Percentiles rank a stretch among this genome's conserved stretches.
Conservation (phyloP, 148 eudicot species). For the Rhododendron ferrugineum region DNA sequence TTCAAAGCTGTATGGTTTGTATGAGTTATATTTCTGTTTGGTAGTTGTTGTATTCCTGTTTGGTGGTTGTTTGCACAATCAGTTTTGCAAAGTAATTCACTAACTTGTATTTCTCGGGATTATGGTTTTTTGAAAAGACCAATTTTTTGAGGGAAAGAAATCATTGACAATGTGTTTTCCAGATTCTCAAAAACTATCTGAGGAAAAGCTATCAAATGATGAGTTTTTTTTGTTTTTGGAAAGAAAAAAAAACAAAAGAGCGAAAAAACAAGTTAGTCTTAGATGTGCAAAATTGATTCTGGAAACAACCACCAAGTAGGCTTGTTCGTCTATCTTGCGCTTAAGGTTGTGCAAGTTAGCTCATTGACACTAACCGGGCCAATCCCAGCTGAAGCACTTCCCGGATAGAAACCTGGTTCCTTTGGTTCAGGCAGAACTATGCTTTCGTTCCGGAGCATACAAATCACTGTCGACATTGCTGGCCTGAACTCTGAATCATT, state of each 20-base stretch:
- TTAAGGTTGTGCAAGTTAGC: constrained; percentile 18
- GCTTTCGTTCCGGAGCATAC: constrained; percentile 4
- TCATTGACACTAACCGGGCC: constrained; percentile 3
- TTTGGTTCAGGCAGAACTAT: constrained; percentile 7
- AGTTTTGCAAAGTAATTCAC: not conserved
- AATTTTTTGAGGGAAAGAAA: not conserved
- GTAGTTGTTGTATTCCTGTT: not conserved
- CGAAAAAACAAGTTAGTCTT: not conserved
- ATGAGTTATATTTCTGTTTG: not conserved
- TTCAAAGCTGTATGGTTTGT: not conserved
- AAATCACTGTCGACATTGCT: constrained; percentile 11
- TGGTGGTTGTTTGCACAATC: not conserved
- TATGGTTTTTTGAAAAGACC: not conserved
- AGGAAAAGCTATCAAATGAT: not conserved
- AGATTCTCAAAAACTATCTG: not conserved
- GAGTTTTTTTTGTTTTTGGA: not conserved
- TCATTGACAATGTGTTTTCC: not conserved
- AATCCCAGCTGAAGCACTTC: not conserved
- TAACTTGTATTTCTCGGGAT: not conserved
- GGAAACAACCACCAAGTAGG: not conserved
- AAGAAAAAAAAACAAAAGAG: too few relatives aligned
- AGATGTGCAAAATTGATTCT: not conserved
- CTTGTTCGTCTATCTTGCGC: constrained; percentile 7
- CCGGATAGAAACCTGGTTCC: constrained; percentile 13
- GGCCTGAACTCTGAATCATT: constrained; percentile 10